Conservation (phyloP, 192 early-diverging fungal species). For the Podila epicladia region DNA sequence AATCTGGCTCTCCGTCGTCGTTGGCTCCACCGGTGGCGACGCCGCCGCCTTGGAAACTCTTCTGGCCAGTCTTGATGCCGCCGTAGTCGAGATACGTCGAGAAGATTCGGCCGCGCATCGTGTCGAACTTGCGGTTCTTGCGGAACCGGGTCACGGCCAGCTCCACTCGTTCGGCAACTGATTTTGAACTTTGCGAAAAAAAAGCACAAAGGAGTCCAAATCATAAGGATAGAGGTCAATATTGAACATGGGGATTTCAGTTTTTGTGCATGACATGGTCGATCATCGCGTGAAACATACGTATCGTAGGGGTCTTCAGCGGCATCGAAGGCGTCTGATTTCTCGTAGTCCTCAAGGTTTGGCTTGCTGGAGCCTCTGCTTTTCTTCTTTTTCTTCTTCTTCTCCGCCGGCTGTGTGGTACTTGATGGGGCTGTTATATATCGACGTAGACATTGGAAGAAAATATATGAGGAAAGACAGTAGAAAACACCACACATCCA, state of each 20-base stretch:
- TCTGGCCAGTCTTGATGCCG: slow-evolving; percentile 61
- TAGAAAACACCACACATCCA: too few species aligned
- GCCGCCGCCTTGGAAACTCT: slow-evolving; percentile 56
- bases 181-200: slow-evolving; percentile 38
- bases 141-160: slow-evolving; percentile 61
- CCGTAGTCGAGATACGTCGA: slow-evolving; percentile 62
- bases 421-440: neutral
- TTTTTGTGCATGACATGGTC: neutral
- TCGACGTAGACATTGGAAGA: neutral
- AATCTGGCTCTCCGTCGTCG: slow-evolving; percentile 54
- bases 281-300: slow-evolving; percentile 35
- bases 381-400: slow-evolving; percentile 56
- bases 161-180: slow-evolving; percentile 59
- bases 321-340: slow-evolving; percentile 29
- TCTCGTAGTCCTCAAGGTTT: slow-evolving; percentile 51
- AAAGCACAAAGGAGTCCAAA: neutral
- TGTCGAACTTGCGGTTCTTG: slow-evolving; percentile 62
- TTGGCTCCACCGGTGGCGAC: slow-evolving; percentile 33
- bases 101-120: slow-evolving; percentile 54
- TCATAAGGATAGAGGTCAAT: slow-evolving; percentile 1
- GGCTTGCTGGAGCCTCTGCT: slow-evolving; percentile 54
- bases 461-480: too few species aligned
- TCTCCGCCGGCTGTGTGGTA: slow-evolving; percentile 8
- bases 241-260: neutral
- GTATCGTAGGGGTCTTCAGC: slow-evolving; percentile 54